phyloP scores from a whole-genome alignment of 257 asterid species.

The Pogostemon cablin region DNA sequence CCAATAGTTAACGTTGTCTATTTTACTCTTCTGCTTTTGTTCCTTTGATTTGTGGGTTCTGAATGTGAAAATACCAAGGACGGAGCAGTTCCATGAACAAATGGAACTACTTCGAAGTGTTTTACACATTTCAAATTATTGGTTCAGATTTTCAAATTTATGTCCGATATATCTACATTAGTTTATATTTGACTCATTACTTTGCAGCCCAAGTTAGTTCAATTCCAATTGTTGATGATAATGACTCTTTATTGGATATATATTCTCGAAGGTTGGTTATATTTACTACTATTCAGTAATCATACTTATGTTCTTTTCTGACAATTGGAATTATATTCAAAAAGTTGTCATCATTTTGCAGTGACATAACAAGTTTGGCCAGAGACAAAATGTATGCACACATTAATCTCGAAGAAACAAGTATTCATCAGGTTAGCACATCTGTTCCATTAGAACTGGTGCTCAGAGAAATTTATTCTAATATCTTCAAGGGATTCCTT shows the following conservation, averaged over 20 bases:
- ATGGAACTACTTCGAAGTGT: constrained; percentile 11
- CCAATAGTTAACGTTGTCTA: neutral
- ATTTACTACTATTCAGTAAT: constrained; percentile 2
- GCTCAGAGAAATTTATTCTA: neutral
- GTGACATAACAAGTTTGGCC: constrained; percentile 97
- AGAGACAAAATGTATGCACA: constrained; percentile 78
- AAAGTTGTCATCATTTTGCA: constrained; percentile 40
- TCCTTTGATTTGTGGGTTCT: neutral
- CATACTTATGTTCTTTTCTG: neutral
- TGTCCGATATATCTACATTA: neutral
- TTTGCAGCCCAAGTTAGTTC: constrained; percentile 93
- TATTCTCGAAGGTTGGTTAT: constrained; percentile 84
- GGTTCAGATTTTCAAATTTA: constrained; percentile 4
- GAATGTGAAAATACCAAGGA: neutral
- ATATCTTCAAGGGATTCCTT: neutral
- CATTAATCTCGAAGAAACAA: constrained; percentile 84
- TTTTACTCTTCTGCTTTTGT: neutral
- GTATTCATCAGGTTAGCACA: constrained; percentile 72
- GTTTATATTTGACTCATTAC: constrained; percentile 22
- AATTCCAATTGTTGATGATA: constrained; percentile 89
- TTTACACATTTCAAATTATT: constrained; percentile 17
- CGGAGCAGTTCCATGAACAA: constrained; percentile 12
- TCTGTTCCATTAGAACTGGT: constrained; percentile 3
- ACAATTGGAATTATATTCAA: constrained; percentile 22
- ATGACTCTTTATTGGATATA: constrained; percentile 86